phyloP scores from a whole-genome alignment of 2,329 filamentous ascomycete species.

The Corynespora cassiicola region DNA sequence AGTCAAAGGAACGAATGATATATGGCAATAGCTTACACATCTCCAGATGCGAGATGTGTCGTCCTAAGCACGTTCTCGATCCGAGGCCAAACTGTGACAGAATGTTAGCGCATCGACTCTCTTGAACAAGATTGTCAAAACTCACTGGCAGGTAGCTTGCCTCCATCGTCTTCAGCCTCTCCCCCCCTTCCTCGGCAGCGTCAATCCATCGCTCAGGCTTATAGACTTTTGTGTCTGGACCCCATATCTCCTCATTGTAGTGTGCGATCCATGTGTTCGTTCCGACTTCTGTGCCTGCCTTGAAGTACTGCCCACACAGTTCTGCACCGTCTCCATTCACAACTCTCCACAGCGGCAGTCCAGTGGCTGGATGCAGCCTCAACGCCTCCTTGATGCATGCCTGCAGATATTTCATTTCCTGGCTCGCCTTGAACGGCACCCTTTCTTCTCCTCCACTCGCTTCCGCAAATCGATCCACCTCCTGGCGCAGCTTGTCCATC shows the following conservation, averaged over 20 bases:
- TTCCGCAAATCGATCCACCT: conserved; percentile 13
- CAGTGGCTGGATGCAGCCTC: conserved; percentile 29
- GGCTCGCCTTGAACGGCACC: conserved; percentile 25
- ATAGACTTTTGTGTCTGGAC: conserved; percentile 21
- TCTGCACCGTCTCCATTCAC: conserved; percentile 23
- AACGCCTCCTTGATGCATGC: conserved; percentile 35
- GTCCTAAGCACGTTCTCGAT: conserved; percentile 16
- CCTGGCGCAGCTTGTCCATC: conserved; percentile 18
- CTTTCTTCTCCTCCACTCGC: conserved; percentile 4
- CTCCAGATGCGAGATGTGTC: conserved; percentile 15
- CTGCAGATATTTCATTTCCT: conserved; percentile 37
- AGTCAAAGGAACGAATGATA: conserved; percentile 8
- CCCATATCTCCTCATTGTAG: conserved; percentile 19
- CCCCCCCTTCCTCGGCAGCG: conserved; percentile 11
- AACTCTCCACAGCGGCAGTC: conserved; percentile 26
- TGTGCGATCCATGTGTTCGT: conserved; percentile 28
- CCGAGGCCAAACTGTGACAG: conserved; percentile 16
- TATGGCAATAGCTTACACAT: conserved; percentile 13
- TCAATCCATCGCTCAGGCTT: conserved; percentile 27
- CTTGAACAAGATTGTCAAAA: background rate
- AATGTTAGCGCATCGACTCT: background rate
- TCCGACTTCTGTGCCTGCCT: conserved; percentile 28
- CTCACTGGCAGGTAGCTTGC: conserved; percentile 24
- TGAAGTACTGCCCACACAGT: conserved; percentile 20
- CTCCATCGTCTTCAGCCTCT: conserved; percentile 21